Conservation (phyloP, 2,329 filamentous ascomycete species). For the Cyphellophora attinorum region DNA sequence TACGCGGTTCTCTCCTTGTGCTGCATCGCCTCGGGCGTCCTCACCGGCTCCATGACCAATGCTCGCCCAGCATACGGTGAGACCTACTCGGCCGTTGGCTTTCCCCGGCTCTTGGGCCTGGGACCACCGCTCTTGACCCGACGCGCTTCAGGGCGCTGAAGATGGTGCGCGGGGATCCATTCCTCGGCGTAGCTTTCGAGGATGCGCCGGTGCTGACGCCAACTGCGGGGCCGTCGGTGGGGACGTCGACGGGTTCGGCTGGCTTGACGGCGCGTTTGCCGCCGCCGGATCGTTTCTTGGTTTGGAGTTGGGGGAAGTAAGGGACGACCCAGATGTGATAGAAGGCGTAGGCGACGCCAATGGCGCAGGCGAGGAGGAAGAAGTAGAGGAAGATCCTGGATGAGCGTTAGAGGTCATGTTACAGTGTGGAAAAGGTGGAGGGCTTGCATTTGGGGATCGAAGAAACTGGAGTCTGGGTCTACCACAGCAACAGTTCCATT, state of each 20-base stretch:
- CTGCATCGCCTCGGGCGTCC: no score
- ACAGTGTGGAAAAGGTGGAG: constrained; percentile 5
- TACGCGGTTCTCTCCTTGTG: no score
- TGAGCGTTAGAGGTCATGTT: neutral
- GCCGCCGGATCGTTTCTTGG: constrained; percentile 28
- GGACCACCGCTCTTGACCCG: constrained; percentile 42
- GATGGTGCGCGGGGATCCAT: constrained; percentile 86
- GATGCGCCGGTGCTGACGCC: constrained; percentile 57
- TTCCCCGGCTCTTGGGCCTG: constrained; percentile 30
- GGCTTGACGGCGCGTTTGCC: constrained; percentile 58
- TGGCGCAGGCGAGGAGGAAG: constrained; percentile 70
- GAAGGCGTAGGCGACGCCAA: constrained; percentile 81
- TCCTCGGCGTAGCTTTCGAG: constrained; percentile 81
- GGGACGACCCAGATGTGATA: constrained; percentile 97
- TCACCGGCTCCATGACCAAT: no score
- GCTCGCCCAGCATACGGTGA: no score
- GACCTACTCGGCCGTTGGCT: no score
- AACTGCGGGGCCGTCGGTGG: constrained; percentile 60
- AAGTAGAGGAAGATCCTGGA: constrained; percentile 92
- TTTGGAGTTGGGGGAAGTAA: constrained; percentile 75
- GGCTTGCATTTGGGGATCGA: constrained; percentile 89
- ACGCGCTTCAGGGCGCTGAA: constrained; percentile 69
- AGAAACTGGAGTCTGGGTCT: constrained; percentile 80
- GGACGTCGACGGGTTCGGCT: constrained; percentile 49
- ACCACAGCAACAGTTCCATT: constrained; percentile 78